Percentiles rank a stretch among this genome's conserved stretches.
Evolutionary conservation across 2,329 filamentous ascomycete species (phyloP).

Genomic region (Aureobasidium sp.): DNA sequence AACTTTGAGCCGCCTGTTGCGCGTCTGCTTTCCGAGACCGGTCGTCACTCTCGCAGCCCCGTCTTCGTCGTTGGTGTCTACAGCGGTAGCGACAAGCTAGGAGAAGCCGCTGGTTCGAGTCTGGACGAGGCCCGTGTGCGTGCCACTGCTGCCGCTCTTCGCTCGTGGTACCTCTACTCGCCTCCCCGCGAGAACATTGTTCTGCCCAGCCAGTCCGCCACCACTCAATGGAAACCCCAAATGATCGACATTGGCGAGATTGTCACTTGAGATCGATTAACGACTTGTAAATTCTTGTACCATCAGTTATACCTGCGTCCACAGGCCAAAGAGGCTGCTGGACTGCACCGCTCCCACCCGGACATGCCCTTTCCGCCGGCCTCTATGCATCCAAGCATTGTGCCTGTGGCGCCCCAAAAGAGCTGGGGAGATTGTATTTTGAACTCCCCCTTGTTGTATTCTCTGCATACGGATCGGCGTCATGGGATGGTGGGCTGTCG

Average conservation of each 20-base stretch:
- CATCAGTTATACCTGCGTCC: slow-evolving; percentile 3
- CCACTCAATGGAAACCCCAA: slow-evolving; percentile 44
- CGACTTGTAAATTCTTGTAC: slow-evolving; percentile 11
- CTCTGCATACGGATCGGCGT: slow-evolving; percentile 13
- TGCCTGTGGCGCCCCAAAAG: neutral
- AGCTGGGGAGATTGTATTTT: neutral
- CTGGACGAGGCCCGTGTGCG: slow-evolving; percentile 69
- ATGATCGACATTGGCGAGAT: slow-evolving; percentile 53
- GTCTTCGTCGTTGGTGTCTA: slow-evolving; percentile 94
- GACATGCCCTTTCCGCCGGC: neutral
- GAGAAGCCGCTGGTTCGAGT: slow-evolving; percentile 76
- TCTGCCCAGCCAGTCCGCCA: slow-evolving; percentile 45
- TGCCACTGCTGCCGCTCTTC: slow-evolving; percentile 78
- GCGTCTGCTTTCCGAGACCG: slow-evolving; percentile 83
- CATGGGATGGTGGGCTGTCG: slow-evolving; percentile 9
- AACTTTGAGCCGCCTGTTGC: slow-evolving; percentile 83
- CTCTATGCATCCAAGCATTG: neutral
- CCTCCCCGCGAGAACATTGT: slow-evolving; percentile 51
- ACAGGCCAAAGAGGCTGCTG: neutral
- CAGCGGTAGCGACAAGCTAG: slow-evolving; percentile 83
- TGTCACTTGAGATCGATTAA: slow-evolving; percentile 30
- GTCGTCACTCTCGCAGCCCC: slow-evolving; percentile 72
- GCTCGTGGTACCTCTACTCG: slow-evolving; percentile 94
- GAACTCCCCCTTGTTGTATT: slow-evolving; percentile 5
- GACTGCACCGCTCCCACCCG: neutral